Conservation (phyloP, 2,329 filamentous ascomycete genomes). For the Xylariaceae sp. region DNA sequence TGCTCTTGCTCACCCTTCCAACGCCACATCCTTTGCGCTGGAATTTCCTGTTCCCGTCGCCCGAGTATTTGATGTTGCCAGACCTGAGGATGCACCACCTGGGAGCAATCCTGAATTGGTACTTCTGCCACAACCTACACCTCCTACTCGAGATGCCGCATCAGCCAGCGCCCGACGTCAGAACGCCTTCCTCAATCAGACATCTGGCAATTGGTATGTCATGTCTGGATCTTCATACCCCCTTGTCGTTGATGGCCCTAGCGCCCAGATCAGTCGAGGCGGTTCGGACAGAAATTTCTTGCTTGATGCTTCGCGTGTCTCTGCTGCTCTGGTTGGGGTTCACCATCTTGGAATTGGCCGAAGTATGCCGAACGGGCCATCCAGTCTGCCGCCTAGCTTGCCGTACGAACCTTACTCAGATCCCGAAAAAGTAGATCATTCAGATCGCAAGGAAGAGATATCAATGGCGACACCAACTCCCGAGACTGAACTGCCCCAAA, state of each 20-base stretch:
- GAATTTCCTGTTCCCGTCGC: constrained; percentile 75
- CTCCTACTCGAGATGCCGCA: constrained; percentile 52
- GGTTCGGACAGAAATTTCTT: constrained; percentile 43
- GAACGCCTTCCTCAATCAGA: constrained; percentile 82
- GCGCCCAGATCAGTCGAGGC: constrained; percentile 41
- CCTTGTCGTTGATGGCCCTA: constrained; percentile 66
- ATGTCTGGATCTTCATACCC: constrained; percentile 85
- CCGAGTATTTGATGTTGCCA: constrained; percentile 82
- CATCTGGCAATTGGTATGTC: constrained; percentile 88
- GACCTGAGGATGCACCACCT: constrained; percentile 59
- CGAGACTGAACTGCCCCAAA: constrained; percentile 36
- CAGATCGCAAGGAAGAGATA: constrained; percentile 33
- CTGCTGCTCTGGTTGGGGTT: constrained; percentile 65
- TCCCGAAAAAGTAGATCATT: constrained; percentile 13
- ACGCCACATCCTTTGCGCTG: constrained; percentile 60
- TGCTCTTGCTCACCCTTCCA: constrained; percentile 66
- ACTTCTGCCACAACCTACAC: constrained; percentile 78
- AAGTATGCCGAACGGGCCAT: constrained; percentile 33
- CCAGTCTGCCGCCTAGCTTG: constrained; percentile 35
- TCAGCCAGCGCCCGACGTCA: constrained; percentile 52
- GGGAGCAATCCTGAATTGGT: constrained; percentile 73
- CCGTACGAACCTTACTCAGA: constrained; percentile 21
- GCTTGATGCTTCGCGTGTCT: constrained; percentile 45
- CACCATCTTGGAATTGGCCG: constrained; percentile 55
- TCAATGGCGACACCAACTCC: constrained; percentile 26